These are phyloP conservation scores for Tulasnella sp. DNA, from an alignment of 768 basidiomycete species.

Conservation along the genomic window DNA sequence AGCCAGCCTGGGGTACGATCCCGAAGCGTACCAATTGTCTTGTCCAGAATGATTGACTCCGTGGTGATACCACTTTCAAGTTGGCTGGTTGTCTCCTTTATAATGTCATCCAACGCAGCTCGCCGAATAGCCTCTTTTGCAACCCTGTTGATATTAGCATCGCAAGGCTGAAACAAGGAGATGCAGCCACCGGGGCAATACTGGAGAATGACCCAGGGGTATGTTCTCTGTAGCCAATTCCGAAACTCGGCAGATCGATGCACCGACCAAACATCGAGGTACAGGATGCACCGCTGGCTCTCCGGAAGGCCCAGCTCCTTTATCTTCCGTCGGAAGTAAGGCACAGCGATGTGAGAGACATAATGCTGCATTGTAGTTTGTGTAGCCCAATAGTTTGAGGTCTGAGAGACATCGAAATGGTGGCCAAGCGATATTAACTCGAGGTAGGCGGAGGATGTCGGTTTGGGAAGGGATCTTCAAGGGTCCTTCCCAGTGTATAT, in stretches of 20 bases:
- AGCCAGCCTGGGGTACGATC: conserved; percentile 36
- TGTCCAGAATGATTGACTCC: conserved; percentile 6
- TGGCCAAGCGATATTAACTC: neutral
- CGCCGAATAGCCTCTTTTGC: neutral
- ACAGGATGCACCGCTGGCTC: conserved; percentile 19
- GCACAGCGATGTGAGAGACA: neutral
- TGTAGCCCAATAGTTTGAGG: neutral
- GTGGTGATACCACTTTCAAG: neutral
- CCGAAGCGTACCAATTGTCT: conserved; percentile 31
- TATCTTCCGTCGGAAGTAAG: neutral
- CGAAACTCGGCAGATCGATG: conserved; percentile 39
- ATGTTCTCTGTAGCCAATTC: conserved; percentile 35
- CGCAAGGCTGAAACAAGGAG: neutral
- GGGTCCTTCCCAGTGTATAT: conserved; percentile 38
- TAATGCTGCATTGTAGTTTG: neutral
- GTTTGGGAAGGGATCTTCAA: conserved; percentile 32
- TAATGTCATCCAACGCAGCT: neutral
- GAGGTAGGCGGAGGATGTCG: neutral
- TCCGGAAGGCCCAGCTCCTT: neutral
- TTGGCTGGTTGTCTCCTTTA: neutral
- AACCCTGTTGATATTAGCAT: neutral
- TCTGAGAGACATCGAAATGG: neutral
- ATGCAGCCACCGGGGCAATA: neutral
- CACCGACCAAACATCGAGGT: conserved; percentile 36
- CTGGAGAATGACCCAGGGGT: neutral